Percentiles rank a stretch among this genome's conserved stretches.
Conservation (phyloP, 306 rosid genomes). For the Citrullus colocynthis region DNA sequence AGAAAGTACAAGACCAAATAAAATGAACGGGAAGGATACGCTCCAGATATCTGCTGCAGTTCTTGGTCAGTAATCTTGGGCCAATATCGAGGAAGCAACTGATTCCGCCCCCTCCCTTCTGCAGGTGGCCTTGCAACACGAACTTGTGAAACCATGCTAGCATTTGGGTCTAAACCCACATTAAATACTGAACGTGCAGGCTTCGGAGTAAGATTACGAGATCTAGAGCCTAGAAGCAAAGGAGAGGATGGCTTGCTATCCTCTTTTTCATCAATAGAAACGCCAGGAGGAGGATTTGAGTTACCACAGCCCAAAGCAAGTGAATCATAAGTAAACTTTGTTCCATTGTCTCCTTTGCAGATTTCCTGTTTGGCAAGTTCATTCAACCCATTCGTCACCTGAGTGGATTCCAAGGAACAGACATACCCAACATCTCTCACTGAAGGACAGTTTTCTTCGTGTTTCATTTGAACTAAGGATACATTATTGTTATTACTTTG, state of each 20-base stretch:
- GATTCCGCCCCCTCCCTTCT: slow-evolving; percentile 95
- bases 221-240: slow-evolving; percentile 48
- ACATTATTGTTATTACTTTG: slow-evolving; percentile 38
- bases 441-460: slow-evolving; percentile 40
- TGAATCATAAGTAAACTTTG: slow-evolving; percentile 53
- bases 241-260: slow-evolving; percentile 42
- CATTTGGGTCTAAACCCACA: slow-evolving; percentile 48
- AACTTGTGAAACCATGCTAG: slow-evolving; percentile 54
- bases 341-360: slow-evolving; percentile 33
- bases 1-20: background rate
- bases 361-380: slow-evolving; percentile 45
- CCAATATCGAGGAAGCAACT: slow-evolving; percentile 99
- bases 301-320: slow-evolving; percentile 47
- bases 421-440: slow-evolving; percentile 40
- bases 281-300: slow-evolving; percentile 31
- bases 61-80: slow-evolving; percentile 98
- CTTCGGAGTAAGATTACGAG: slow-evolving; percentile 73
- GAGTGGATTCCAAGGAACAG: slow-evolving; percentile 32
- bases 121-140: slow-evolving; percentile 99
- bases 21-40: slow-evolving; percentile 54
- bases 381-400: slow-evolving; percentile 41
- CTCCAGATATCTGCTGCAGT: slow-evolving; percentile 92
- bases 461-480: slow-evolving; percentile 40
- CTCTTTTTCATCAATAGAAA: slow-evolving; percentile 51
- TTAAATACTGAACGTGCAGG: slow-evolving; percentile 66